These are phyloP conservation scores for cucumber (Cucumis sativus) DNA, from an alignment of 306 rosid genomes.

Conservation along the genomic window Cucumber_9930_V3 NC_026657.2:27683501-27684000, in stretches of 20 bases:
- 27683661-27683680: background rate
- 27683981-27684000: background rate
- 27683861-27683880: background rate
- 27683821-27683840: conserved; percentile 24
- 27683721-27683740: conserved; percentile 35
- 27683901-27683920: conserved; percentile 7
- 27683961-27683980: conserved; percentile 20
- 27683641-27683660: background rate
- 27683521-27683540: background rate
- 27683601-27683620: background rate
- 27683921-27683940: conserved; percentile 13
- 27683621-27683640: background rate
- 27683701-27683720: background rate
- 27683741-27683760: conserved; percentile 31
- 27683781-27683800: conserved; percentile 14
- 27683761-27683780: conserved; percentile 26
- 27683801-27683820: conserved; percentile 17
- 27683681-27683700: background rate
- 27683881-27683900: conserved; percentile 23
- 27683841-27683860: conserved; percentile 9
- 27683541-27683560: background rate
- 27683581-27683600: background rate
- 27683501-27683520: background rate
- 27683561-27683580: background rate
- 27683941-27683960: conserved; percentile 21